Conservation (phyloP, 805 yeast species). For the Yarrowia yakushimensis region DNA sequence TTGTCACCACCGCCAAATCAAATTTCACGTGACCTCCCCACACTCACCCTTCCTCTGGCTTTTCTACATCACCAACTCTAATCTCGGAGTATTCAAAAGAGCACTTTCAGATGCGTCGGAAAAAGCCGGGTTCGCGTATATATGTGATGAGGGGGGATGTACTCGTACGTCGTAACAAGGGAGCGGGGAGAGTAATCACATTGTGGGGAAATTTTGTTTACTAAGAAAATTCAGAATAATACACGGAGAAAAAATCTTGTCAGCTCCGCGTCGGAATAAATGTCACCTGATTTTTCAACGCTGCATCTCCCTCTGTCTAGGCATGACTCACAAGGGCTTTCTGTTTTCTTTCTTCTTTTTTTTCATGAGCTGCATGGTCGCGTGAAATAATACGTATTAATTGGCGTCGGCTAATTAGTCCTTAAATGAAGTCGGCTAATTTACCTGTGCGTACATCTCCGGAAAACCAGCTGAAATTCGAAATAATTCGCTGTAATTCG, state of each 20-base stretch:
- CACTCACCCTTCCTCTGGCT: background rate
- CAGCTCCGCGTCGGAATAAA: no score
- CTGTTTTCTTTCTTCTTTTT: no score
- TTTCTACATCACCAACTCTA: background rate
- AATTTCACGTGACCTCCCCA: no score
- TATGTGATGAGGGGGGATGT: no score
- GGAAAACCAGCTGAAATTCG: background rate
- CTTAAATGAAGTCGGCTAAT: no score
- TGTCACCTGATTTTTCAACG: background rate
- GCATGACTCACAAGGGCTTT: background rate
- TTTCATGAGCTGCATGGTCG: no score
- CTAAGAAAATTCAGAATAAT: no score
- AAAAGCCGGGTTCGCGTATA: slow-evolving; percentile 11
- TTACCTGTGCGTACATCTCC: no score
- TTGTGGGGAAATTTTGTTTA: no score
- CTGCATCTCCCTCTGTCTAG: background rate
- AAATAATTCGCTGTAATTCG: background rate
- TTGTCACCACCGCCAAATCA: no score
- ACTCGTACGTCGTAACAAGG: background rate
- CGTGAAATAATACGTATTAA: no score
- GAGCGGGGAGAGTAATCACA: background rate
- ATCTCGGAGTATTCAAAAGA: background rate
- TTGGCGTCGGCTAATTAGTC: background rate
- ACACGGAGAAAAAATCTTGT: no score
- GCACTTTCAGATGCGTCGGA: slow-evolving; percentile 2